Base-by-base conservation (phyloP, 2,329 filamentous ascomycete species). In the Hypoxylon sp. region DNA sequence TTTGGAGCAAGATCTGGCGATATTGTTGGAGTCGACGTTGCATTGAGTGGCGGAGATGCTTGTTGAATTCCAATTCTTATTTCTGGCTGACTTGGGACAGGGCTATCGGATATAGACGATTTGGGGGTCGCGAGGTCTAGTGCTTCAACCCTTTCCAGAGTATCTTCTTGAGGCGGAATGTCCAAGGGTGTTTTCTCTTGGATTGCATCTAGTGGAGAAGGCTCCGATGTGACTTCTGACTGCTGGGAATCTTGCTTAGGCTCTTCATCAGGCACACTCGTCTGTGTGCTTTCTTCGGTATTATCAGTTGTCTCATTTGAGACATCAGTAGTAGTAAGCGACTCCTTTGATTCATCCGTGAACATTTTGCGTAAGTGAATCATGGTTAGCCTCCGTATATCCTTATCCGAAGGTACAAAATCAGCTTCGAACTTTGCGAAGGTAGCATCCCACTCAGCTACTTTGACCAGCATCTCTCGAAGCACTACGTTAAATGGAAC, bases 321-420 rank as follows among this genome's bases (percentile, higher is more conserved):
- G 45, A 92, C 89, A 53, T 97, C 93, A 11, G 87, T 88, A 5
- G 91, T 89, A 4, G 86, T 85, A 14, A 94, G 82, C 0, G 92
- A 92, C 63, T 93, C 90, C 65, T 92, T 91, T 2, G 93, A 94
- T 69, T 94, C 93, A 73, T 98, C 94, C 6, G 95, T 89, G 76
- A 99, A 99, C 78, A 99, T 93, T 78, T 97, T 97, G 77, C 93
- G 95, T 63, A 99, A 84, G 77, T 99, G 97, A 68, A 98, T 86
- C 64, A 95, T 93, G 11, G 96, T 97, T 67, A 99, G 83, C 74
- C 96, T 90, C 68, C 94, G 89, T 75, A 99, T 97, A 81, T 99
- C 96, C 76, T 97, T 98, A 79, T 99, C 97, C 0, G 95, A 76
- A 90, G 92, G 95, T 74, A 99, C 91, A 80, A 95, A 99, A 73